Evolutionary conservation across 495 filamentous ascomycete genomes (phyloP), one percentile per base, ranked within the genome.

Genomic region (Lophiotrema nucula): DNA sequence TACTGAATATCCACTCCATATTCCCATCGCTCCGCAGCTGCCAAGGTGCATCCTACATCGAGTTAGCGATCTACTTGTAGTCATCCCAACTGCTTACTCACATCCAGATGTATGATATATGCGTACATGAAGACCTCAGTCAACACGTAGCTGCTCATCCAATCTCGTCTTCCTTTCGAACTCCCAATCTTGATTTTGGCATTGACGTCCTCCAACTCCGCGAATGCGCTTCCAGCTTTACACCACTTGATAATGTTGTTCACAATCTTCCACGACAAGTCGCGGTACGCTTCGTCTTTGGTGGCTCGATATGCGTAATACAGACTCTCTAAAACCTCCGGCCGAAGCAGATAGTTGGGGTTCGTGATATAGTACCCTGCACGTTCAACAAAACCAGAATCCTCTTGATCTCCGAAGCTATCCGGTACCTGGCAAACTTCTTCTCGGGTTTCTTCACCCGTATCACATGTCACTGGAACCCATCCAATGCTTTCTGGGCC

Each of bases 71-170:
- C 15, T 23, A 10, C 19, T 28, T 22, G 3, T 22, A 11, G 18
- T 2, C 50, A 16, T 15, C 23, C 8, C 3, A n/a, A 4, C 21
- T 18, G 4, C 3, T 25, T 33, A 55, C 64, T 37, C 21, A 55
- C 52, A 12, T 55, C 52, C 6, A 55, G 24, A 55, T 85, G 81
- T 46, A 88, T 83, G 50, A 95, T 65, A 66, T 88, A 93, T 16
- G 78, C 75, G 70, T 95, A 96, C 76, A 95, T 95, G 64, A 93
- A 59, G 47, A 91, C 87, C 74, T 96, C 90, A 0, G 90, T 89
- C 67, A 92, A 90, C 72, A 88, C 82, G 74, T 93, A 96, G 62
- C 87, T 91, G 74, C 93, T 89, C 77, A 92, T 87, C 65, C 83
- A 83, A 60, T 93, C 83, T n/a, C 70, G 67, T 50, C 79, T 82